Conservation (phyloP, 2,329 filamentous ascomycete species). For the Aureobasidium pullulans region DNA sequence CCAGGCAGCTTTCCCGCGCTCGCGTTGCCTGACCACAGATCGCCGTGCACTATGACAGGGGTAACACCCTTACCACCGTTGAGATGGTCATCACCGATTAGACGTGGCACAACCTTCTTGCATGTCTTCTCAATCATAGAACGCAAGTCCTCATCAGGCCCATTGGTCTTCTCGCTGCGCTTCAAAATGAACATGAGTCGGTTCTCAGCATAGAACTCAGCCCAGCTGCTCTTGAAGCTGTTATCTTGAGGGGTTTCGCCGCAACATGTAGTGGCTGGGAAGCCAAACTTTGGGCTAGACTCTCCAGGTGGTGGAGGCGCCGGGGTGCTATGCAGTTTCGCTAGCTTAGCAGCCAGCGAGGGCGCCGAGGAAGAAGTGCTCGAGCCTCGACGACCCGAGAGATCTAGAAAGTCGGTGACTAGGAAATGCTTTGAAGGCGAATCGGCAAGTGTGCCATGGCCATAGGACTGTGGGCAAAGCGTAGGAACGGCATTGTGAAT, state of each 20-base stretch:
- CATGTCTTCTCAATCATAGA: slow-evolving; percentile 59
- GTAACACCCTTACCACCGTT: slow-evolving; percentile 52
- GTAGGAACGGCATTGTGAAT: slow-evolving; percentile 64
- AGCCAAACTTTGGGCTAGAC: slow-evolving; percentile 64
- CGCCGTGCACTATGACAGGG: slow-evolving; percentile 83
- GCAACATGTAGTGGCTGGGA: slow-evolving; percentile 78
- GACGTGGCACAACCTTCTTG: slow-evolving; percentile 59
- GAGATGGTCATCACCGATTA: slow-evolving; percentile 64
- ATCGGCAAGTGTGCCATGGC: slow-evolving; percentile 54
- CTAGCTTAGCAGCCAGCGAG: slow-evolving; percentile 68
- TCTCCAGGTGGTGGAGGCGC: slow-evolving; percentile 58
- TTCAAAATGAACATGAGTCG: slow-evolving; percentile 60
- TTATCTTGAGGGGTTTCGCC: slow-evolving; percentile 81
- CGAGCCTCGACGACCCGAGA: slow-evolving; percentile 35
- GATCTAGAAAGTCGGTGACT: slow-evolving; percentile 73
- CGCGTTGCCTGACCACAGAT: slow-evolving; percentile 89
- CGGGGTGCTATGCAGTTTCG: slow-evolving; percentile 67
- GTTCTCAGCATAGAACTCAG: slow-evolving; percentile 75
- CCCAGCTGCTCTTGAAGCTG: slow-evolving; percentile 64
- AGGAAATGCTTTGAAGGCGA: slow-evolving; percentile 45
- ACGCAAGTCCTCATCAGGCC: slow-evolving; percentile 54
- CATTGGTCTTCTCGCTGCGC: slow-evolving; percentile 54
- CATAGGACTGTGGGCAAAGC: slow-evolving; percentile 69
- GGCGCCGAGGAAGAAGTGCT: slow-evolving; percentile 30
- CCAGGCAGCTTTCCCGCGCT: slow-evolving; percentile 56